Percentiles rank a stretch among this genome's conserved stretches.
These are phyloP conservation scores for Porpolomopsis calyptriformis DNA, from an alignment of 768 basidiomycete genomes.

Conservation along the genomic window DNA sequence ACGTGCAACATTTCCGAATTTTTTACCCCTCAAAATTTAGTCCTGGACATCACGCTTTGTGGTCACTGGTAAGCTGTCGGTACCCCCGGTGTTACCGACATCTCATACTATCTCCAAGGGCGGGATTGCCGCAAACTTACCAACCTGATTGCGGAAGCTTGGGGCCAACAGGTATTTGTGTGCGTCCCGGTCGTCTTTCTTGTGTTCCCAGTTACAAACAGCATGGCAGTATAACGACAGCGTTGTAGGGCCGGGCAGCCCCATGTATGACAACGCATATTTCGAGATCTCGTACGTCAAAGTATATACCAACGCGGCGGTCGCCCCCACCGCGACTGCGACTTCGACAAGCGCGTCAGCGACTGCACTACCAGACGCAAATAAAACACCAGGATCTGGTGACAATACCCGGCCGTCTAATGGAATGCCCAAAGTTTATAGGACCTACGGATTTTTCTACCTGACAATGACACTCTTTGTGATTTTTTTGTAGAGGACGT, in stretches of 20 bases:
- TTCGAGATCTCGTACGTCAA: conserved; percentile 62
- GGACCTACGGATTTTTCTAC: no score
- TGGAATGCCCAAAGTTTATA: no score
- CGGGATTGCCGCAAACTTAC: conserved; percentile 33
- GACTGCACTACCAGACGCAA: neutral
- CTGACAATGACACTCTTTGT: neutral
- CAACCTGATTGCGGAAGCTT: conserved; percentile 25
- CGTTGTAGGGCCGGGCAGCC: conserved; percentile 33
- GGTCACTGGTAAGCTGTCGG: conserved; percentile 26
- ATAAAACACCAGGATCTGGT: neutral
- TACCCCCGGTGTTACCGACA: neutral
- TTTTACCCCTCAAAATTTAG: conserved; percentile 37
- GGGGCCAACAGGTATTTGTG: conserved; percentile 28
- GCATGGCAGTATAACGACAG: conserved; percentile 36
- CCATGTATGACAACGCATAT: conserved; percentile 35
- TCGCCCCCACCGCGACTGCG: neutral
- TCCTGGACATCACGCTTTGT: conserved; percentile 47
- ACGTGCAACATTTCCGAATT: conserved; percentile 32
- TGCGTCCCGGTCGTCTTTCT: conserved; percentile 12
- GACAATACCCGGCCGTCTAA: no score
- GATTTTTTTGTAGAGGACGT: neutral
- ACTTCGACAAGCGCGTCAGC: conserved; percentile 26
- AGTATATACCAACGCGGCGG: conserved; percentile 16
- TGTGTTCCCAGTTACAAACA: neutral
- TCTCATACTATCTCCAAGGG: conserved; percentile 20